Percentiles rank a stretch among this genome's conserved stretches.
Evolutionary conservation across 1,284 basidiomycete genomes (phyloP).

Genomic region (Dichomitus squalens): DNA sequence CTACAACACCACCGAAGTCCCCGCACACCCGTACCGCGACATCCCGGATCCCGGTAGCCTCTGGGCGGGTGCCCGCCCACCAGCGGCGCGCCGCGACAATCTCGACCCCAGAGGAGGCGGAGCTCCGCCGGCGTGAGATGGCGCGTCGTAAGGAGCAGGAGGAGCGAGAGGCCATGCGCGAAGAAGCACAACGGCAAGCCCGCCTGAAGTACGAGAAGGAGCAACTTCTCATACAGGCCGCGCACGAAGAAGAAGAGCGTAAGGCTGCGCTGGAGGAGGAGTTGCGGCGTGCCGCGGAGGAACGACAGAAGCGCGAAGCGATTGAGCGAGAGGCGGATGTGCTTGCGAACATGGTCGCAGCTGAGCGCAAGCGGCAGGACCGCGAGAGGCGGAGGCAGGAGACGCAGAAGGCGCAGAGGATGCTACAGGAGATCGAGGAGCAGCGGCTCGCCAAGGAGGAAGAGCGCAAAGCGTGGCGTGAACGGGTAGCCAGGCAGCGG

Average conservation of each 20-base stretch:
- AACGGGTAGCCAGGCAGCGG: slow-evolving; percentile 46
- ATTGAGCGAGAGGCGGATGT: slow-evolving; percentile 56
- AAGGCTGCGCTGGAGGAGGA: slow-evolving; percentile 51
- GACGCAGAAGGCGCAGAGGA: slow-evolving; percentile 54
- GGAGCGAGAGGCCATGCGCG: slow-evolving; percentile 47
- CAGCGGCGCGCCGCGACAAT: slow-evolving; percentile 19
- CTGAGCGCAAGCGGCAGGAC: slow-evolving; percentile 50
- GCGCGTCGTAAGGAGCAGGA: slow-evolving; percentile 41
- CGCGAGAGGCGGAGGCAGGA: slow-evolving; percentile 55
- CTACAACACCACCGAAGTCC: slow-evolving; percentile 17
- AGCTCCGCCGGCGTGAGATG: slow-evolving; percentile 22
- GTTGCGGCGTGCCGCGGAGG: slow-evolving; percentile 47
- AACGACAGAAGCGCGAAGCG: slow-evolving; percentile 48
- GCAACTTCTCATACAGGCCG: slow-evolving; percentile 44
- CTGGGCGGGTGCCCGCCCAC: slow-evolving; percentile 8
- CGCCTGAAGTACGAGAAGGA: slow-evolving; percentile 50
- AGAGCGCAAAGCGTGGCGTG: slow-evolving; percentile 46
- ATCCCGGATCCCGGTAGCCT: slow-evolving; percentile 26
- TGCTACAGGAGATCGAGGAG: slow-evolving; percentile 54
- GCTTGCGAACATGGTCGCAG: slow-evolving; percentile 44
- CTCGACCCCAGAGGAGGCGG: slow-evolving; percentile 27
- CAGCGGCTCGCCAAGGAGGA: slow-evolving; percentile 42
- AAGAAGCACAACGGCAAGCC: slow-evolving; percentile 54
- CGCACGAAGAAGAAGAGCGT: slow-evolving; percentile 52
- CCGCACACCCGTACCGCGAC: slow-evolving; percentile 16